phyloP scores from a whole-genome alignment of 306 rosid species.

The Benincasa hispida region DNA sequence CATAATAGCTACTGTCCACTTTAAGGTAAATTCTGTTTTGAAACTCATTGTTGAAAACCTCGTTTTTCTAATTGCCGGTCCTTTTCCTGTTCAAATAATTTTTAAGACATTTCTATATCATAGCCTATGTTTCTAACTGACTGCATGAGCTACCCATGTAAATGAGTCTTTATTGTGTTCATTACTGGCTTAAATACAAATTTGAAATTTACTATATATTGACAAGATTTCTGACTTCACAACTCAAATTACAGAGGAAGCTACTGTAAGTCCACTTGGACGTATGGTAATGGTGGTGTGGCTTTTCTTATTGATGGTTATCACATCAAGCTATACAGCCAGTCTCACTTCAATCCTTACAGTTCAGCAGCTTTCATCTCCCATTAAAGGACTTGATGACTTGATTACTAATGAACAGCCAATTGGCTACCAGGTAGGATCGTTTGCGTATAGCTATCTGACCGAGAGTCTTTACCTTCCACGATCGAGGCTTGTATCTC shows the following conservation, averaged over 20 bases:
- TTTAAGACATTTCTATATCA: background rate
- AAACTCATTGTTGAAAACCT: background rate
- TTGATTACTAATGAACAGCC: conserved; percentile 61
- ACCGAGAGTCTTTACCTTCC: conserved; percentile 51
- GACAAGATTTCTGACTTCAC: conserved; percentile 1
- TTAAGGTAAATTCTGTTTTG: background rate
- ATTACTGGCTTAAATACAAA: background rate
- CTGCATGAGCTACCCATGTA: background rate
- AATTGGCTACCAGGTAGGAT: conserved; percentile 92
- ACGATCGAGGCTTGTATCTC: conserved; percentile 54
- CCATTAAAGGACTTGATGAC: conserved; percentile 81
- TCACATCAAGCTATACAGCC: conserved; percentile 89
- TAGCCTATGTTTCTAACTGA: background rate
- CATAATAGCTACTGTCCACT: background rate
- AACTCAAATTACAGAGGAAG: conserved; percentile 63
- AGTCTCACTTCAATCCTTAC: conserved; percentile 93
- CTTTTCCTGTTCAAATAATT: background rate
- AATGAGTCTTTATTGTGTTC: background rate
- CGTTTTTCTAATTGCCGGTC: background rate
- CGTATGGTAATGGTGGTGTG: conserved; percentile 93
- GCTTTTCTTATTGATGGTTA: conserved; percentile 92
- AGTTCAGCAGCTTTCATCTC: conserved; percentile 76
- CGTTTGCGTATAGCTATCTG: conserved; percentile 73
- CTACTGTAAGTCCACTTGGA: conserved; percentile 56
- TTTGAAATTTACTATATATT: background rate